A percentile compares a stretch with the other conserved stretches of the same genome.
phyloP scores from a whole-genome alignment of 1,284 basidiomycete genomes.

The Waitea zeae region DNA sequence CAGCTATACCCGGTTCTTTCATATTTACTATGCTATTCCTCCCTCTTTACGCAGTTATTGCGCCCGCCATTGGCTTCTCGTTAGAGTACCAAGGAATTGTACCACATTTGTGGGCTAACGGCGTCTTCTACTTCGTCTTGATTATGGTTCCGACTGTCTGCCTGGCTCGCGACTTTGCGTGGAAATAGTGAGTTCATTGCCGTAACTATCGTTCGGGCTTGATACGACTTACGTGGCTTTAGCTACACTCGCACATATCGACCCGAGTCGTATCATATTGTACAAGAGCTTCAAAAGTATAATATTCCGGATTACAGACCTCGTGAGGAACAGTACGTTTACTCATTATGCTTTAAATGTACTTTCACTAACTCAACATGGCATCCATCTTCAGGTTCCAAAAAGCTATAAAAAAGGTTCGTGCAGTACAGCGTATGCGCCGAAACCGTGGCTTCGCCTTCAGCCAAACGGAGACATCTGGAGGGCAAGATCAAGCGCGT shows the following conservation, averaged over 20 bases:
- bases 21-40: constrained; percentile 88
- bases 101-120: constrained; percentile 72
- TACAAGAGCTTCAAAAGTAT: constrained; percentile 94
- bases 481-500: constrained; percentile 71
- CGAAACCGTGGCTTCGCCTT: constrained; percentile 92
- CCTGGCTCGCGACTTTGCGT: constrained; percentile 80
- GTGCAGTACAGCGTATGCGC: constrained; percentile 89
- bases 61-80: constrained; percentile 80
- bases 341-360: neutral
- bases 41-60: constrained; percentile 79
- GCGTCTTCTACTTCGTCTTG: constrained; percentile 82
- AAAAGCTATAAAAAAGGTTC: constrained; percentile 96
- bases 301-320: constrained; percentile 96
- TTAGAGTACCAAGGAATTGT: constrained; percentile 84
- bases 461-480: constrained; percentile 79
- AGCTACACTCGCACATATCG: constrained; percentile 85
- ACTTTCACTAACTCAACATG: neutral
- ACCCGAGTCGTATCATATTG: constrained; percentile 90
- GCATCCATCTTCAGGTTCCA: constrained; percentile 65
- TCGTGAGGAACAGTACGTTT: constrained; percentile 85
- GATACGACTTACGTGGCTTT: constrained; percentile 5
- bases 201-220: constrained; percentile 1
- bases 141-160: constrained; percentile 81
- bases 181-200: constrained; percentile 70
- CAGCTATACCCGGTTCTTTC: constrained; percentile 93